These are phyloP conservation scores for Candida lessepsii DNA, from an alignment of 805 yeast species.

Conservation along the genomic window DNA sequence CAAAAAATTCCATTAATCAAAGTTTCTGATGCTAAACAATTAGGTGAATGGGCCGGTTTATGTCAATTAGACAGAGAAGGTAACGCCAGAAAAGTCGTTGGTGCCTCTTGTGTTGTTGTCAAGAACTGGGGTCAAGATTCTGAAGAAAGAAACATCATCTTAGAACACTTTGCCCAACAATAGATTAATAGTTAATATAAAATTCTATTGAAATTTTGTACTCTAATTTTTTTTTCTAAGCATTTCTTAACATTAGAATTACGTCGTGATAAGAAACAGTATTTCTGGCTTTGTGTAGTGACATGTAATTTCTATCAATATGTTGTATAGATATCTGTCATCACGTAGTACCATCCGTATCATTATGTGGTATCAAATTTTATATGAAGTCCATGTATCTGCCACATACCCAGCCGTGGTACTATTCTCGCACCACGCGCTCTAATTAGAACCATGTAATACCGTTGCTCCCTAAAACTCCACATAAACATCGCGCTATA, in stretches of 20 bases:
- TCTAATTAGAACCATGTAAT: too few species aligned
- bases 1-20: conserved; percentile 96
- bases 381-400: too few species aligned
- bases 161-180: conserved; percentile 82
- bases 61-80: conserved; percentile 99
- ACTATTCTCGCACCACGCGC: too few species aligned
- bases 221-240: neutral
- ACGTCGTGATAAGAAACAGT: too few species aligned
- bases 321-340: too few species aligned
- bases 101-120: conserved; percentile 99
- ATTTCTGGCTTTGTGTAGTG: too few species aligned
- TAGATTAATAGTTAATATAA: conserved; percentile 7
- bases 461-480: too few species aligned
- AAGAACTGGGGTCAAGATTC: conserved; percentile 99
- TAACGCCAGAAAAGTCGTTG: conserved; percentile 99
- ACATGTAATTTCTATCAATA: too few species aligned
- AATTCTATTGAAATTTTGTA: neutral
- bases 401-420: too few species aligned
- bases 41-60: conserved; percentile 99
- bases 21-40: conserved; percentile 98
- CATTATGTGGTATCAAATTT: too few species aligned
- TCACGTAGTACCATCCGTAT: too few species aligned
- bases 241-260: too few species aligned
- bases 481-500: neutral
- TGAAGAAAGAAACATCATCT: conserved; percentile 92